Percentiles rank a stretch among this genome's conserved stretches.
These are phyloP conservation scores for Magnolia officinalis DNA, from an alignment of 164 flowering plant species.

Conservation along the genomic window DNA sequence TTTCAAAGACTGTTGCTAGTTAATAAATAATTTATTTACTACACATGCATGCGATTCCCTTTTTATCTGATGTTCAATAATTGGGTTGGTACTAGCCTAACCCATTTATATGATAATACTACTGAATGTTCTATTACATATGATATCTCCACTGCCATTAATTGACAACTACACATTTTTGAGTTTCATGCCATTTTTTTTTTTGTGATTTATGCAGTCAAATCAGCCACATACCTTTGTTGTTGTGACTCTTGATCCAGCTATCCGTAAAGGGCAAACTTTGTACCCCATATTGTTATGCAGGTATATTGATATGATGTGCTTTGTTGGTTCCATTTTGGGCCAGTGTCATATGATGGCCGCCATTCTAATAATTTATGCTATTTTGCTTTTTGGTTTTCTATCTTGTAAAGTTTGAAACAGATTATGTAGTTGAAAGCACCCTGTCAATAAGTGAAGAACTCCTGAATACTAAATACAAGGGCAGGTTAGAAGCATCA, in stretches of 20 bases:
- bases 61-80: neutral
- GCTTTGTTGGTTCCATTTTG: neutral
- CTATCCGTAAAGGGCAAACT: slow-evolving; percentile 97
- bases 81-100: neutral
- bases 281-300: slow-evolving; percentile 93
- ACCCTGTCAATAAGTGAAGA: slow-evolving; percentile 65
- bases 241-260: slow-evolving; percentile 90
- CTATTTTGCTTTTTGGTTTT: neutral
- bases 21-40: neutral
- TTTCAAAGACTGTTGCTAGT: neutral
- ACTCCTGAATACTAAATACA: slow-evolving; percentile 69
- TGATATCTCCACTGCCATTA: neutral
- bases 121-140: neutral
- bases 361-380: neutral
- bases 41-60: neutral
- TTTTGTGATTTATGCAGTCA: slow-evolving; percentile 37
- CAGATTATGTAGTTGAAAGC: slow-evolving; percentile 71
- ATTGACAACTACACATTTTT: neutral
- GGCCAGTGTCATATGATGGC: neutral
- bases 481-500: slow-evolving; percentile 73
- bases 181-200: neutral
- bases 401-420: slow-evolving; percentile 69
- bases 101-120: neutral
- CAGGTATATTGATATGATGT: slow-evolving; percentile 55
- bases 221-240: slow-evolving; percentile 98